These are phyloP conservation scores for Wallacemonas rigidus DNA, from an alignment of 208 protist genomes.

Conservation along the genomic window DNA sequence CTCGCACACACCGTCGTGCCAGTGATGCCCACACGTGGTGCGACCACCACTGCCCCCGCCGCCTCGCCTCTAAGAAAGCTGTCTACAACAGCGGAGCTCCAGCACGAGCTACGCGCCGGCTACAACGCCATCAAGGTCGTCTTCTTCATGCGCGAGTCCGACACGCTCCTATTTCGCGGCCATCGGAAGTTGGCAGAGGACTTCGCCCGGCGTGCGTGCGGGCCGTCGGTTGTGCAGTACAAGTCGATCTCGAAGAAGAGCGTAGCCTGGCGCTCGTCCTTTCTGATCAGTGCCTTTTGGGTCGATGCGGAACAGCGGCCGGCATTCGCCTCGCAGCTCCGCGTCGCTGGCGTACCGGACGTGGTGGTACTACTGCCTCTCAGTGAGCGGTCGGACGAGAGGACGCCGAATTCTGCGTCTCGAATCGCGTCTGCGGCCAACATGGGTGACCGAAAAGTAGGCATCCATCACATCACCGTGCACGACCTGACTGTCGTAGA, in stretches of 20 bases:
- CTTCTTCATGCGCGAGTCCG: conserved; percentile 52
- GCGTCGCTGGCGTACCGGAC: conserved; percentile 34
- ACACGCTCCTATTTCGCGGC: conserved; percentile 38
- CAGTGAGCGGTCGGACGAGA: conserved; percentile 18
- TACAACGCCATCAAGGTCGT: conserved; percentile 37
- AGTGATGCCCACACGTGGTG: not conserved
- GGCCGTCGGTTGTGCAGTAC: conserved; percentile 21
- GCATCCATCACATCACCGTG: conserved; percentile 35
- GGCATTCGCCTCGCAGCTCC: conserved; percentile 25
- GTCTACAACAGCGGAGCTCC: conserved; percentile 24
- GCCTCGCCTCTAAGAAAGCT: conserved; percentile 38
- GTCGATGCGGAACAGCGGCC: conserved; percentile 46
- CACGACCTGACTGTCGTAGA: conserved; percentile 36
- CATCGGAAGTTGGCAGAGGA: conserved; percentile 33
- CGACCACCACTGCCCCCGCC: conserved; percentile 6
- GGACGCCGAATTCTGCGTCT: not conserved
- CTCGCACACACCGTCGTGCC: conserved; percentile 1
- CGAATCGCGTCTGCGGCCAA: not conserved
- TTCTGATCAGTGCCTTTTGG: conserved; percentile 40
- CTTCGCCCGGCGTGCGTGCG: conserved; percentile 26
- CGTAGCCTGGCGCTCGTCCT: conserved; percentile 19
- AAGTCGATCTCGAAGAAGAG: conserved; percentile 23
- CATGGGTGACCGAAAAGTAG: conserved; percentile 24
- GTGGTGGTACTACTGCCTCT: conserved; percentile 32
- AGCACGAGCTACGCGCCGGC: conserved; percentile 28